phyloP scores from a whole-genome alignment of 495 filamentous ascomycete species.

The Cercophora samala region DNA sequence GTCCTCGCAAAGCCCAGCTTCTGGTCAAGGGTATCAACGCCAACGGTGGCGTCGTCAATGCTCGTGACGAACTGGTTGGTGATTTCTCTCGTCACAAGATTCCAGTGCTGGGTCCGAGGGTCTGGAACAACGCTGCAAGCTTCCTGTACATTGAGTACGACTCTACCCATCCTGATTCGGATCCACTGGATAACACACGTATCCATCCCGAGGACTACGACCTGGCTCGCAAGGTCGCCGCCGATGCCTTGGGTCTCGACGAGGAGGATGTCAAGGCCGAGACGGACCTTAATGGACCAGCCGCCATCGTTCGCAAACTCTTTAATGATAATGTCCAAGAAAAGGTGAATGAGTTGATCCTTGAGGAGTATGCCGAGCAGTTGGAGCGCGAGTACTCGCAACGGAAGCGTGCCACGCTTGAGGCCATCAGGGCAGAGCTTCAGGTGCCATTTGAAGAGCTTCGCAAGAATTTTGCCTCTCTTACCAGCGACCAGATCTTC shows the following conservation, averaged over 20 bases:
- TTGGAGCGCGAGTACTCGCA: conserved; percentile 88
- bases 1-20: conserved; percentile 84
- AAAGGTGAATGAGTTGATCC: conserved; percentile 90
- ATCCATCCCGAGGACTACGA: conserved; percentile 99
- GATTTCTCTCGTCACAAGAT: conserved; percentile 71
- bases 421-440: conserved; percentile 92
- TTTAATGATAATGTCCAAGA: conserved; percentile 89
- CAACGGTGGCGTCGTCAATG: conserved; percentile 76
- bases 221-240: conserved; percentile 93
- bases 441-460: conserved; percentile 92
- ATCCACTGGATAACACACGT: conserved; percentile 93
- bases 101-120: conserved; percentile 79
- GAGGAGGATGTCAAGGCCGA: conserved; percentile 97
- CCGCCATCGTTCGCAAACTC: conserved; percentile 86
- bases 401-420: conserved; percentile 91
- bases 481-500: conserved; percentile 80
- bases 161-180: conserved; percentile 68
- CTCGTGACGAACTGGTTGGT: conserved; percentile 80
- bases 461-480: conserved; percentile 69
- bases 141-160: conserved; percentile 90
- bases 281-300: conserved; percentile 78
- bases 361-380: conserved; percentile 96
- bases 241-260: conserved; percentile 91
- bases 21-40: conserved; percentile 86
- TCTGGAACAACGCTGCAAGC: conserved; percentile 95